Base-by-base conservation (phyloP, 192 early-diverging fungal genomes). In the Coemansia sp. region DNA sequence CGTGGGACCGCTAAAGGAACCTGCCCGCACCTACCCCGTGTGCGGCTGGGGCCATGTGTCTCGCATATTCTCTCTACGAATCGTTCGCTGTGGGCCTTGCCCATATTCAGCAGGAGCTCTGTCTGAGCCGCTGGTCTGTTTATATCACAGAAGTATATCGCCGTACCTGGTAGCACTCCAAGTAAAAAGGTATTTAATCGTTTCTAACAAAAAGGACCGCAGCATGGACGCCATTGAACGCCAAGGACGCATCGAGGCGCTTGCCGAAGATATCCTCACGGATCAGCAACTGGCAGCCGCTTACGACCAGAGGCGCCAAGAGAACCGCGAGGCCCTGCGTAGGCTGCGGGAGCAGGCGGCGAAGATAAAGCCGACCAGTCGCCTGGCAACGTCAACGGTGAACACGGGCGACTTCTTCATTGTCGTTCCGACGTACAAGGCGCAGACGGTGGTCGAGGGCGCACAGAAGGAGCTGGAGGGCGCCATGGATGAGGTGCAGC, bases 321-420 rank as follows among this genome's bases (percentile, higher is more conserved):
- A 73, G 21, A 65, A 60, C 51, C 52, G 62, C 53, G 51, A 56
- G n/a, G 69, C 69, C 3, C 44, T 66, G 33, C 42, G 44, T 38
- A 31, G 40, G 32, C 51, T 73, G 12, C 48, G 41, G 12, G 30
- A 59, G 41, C 50, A 63, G 32, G 32, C 54, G 27, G 30, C 47
- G 9, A 46, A 36, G 11, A 42, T 29, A 13, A 52, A 50, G 21
- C 55, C 67, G 2, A 20, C 14, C 21, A 63, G 67, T 51, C 19
- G 31, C 8, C 43, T 44, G 18, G 50, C 55, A 4, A 59, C 60
- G 2, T 51, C 60, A 2, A 39, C 69, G 0, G 51, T 73, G 22
- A 73, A 65, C 69, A 73, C 66, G 69, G 69, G 69, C 20, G 69
- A 73, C 32, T 72, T 73, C 29, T 73, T 73, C 39, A 60, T 73